Conservation (phyloP, 345 rosid genomes). For the Cardiospermum halicacabum region DNA sequence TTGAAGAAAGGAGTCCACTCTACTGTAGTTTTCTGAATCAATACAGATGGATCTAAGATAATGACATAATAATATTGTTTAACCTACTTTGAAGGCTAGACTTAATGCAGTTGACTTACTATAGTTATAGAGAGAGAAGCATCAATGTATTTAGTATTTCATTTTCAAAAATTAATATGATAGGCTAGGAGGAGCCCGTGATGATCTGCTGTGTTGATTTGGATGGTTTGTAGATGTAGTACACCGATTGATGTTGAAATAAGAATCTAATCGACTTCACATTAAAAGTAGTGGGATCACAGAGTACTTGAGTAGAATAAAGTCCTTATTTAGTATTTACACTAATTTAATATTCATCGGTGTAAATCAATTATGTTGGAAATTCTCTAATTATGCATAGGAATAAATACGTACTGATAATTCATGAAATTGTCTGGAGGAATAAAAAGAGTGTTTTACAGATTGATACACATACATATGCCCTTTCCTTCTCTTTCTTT, state of each 20-base stretch:
- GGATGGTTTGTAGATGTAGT: not conserved
- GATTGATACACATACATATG: too few species aligned
- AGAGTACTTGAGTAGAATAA: constrained; percentile 2
- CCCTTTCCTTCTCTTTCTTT: too few species aligned
- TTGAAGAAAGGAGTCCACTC: too few species aligned
- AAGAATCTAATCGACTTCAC: constrained; percentile 12
- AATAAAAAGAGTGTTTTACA: too few species aligned
- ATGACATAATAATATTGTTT: not conserved
- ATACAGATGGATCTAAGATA: not conserved
- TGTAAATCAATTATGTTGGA: too few species aligned
- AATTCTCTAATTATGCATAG: too few species aligned
- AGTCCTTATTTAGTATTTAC: too few species aligned
- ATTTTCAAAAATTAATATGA: constrained; percentile 9
- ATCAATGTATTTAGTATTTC: not conserved
- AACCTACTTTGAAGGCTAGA: constrained; percentile 36
- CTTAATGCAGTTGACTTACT: constrained; percentile 27
- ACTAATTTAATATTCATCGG: too few species aligned
- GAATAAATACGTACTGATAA: too few species aligned
- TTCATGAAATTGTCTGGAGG: too few species aligned
- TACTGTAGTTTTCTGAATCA: too few species aligned
- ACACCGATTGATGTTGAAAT: constrained; percentile 7
- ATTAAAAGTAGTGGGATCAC: constrained; percentile 35
- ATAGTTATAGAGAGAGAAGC: not conserved
- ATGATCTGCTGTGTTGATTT: constrained; percentile 10
- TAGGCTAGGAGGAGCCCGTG: too few species aligned